Evolutionary conservation across 2,329 filamentous ascomycete genomes (phyloP).

Genomic region (Aspergillus fischeri): DNA sequence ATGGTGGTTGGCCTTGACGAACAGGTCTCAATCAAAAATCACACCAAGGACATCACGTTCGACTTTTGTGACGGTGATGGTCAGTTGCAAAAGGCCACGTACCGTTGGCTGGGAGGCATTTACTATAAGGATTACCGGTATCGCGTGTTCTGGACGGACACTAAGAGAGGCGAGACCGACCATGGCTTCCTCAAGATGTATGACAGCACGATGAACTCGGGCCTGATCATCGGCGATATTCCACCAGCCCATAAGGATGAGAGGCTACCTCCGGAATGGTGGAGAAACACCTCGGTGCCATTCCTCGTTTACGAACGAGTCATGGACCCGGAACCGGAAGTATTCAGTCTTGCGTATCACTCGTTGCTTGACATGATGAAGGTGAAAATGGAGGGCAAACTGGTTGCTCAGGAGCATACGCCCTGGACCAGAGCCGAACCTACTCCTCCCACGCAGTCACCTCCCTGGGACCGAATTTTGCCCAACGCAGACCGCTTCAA

Average conservation of each 20-base stretch:
- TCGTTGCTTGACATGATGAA: constrained; percentile 13
- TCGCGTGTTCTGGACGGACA: constrained; percentile 31
- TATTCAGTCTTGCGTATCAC: constrained; percentile 13
- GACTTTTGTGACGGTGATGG: constrained; percentile 18
- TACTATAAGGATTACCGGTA: constrained; percentile 22
- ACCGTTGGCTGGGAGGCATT: constrained; percentile 38
- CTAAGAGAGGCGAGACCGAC: constrained; percentile 22
- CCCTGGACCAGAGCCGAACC: constrained; percentile 3
- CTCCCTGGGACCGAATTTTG: constrained; percentile 4
- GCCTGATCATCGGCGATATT: constrained; percentile 26
- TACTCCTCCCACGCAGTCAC: neutral
- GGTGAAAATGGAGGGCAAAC: neutral
- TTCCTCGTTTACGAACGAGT: constrained; percentile 35
- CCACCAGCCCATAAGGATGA: constrained; percentile 9
- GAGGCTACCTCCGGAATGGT: constrained; percentile 24
- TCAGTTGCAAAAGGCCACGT: constrained; percentile 18
- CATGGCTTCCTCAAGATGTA: constrained; percentile 24
- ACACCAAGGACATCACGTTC: constrained; percentile 25
- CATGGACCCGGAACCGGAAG: constrained; percentile 18
- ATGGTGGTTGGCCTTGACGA: constrained; percentile 22
- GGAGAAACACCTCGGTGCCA: constrained; percentile 17
- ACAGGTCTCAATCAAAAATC: constrained; percentile 11
- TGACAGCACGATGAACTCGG: constrained; percentile 23
- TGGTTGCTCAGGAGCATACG: constrained; percentile 6
- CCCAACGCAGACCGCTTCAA: constrained; percentile 3